Conservation (phyloP, 2,329 filamentous ascomycete species). For the Diaporthe velutina region DNA sequence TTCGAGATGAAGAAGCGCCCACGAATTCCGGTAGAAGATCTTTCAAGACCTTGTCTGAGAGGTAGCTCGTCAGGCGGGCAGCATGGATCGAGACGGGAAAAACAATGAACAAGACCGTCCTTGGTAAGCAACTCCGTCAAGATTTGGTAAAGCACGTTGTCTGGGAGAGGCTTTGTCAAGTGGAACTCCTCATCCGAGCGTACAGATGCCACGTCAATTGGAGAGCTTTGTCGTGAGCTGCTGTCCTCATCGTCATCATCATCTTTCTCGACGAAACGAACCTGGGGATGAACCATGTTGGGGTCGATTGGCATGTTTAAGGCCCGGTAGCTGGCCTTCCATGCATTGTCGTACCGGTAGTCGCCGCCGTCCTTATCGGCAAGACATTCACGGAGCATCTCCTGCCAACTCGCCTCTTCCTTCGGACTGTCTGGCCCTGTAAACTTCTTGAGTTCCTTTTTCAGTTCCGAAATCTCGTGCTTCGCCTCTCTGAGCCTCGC, state of each 20-base stretch:
- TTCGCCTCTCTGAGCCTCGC: background rate
- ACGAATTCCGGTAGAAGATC: background rate
- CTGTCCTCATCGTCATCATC: background rate
- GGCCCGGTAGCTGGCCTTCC: conserved; percentile 14
- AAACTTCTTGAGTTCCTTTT: background rate
- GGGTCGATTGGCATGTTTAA: conserved; percentile 22
- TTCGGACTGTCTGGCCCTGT: background rate
- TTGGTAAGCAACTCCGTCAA: conserved; percentile 19
- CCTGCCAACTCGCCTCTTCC: background rate
- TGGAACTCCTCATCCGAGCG: background rate
- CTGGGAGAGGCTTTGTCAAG: background rate
- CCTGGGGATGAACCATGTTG: conserved; percentile 3
- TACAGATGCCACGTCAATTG: background rate
- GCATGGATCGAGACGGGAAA: conserved; percentile 26
- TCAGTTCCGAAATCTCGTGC: background rate
- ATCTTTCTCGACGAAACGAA: background rate
- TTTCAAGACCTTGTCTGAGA: background rate
- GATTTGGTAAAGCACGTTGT: background rate
- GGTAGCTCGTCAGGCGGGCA: background rate
- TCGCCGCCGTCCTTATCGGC: no score
- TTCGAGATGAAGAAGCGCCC: conserved; percentile 29
- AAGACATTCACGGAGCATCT: background rate
- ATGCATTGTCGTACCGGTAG: background rate
- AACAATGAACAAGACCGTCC: conserved; percentile 13
- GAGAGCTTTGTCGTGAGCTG: background rate